phyloP scores from a whole-genome alignment of 1,139 yeast species.

The Debaryomyces sp. region DNA sequence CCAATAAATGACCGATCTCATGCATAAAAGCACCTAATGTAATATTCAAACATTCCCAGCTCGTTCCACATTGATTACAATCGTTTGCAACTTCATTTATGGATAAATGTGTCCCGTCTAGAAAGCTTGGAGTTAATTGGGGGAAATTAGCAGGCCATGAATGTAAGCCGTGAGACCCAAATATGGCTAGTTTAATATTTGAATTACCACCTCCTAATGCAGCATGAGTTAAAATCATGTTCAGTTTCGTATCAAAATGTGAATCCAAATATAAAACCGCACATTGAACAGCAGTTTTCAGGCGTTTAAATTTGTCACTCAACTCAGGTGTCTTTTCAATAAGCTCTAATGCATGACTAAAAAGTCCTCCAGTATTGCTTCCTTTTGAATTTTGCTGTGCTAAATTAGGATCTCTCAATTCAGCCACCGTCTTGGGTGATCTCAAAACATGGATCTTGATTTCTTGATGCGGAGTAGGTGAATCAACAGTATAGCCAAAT shows the following conservation, averaged over 20 bases:
- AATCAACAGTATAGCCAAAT: constrained; percentile 38
- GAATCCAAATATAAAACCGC: constrained; percentile 86
- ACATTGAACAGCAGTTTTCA: constrained; percentile 62
- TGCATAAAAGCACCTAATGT: constrained; percentile 95
- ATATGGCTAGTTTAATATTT: constrained; percentile 75
- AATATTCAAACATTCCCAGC: constrained; percentile 87
- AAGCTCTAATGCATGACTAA: constrained; percentile 77
- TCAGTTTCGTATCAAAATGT: constrained; percentile 67
- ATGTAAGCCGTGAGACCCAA: constrained; percentile 91
- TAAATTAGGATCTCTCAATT: constrained; percentile 73
- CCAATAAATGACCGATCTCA: constrained; percentile 88
- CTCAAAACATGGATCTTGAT: constrained; percentile 77
- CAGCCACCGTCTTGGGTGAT: constrained; percentile 64
- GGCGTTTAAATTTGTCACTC: constrained; percentile 17
- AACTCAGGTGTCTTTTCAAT: constrained; percentile 43
- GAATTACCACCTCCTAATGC: constrained; percentile 90
- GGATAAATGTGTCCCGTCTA: constrained; percentile 68
- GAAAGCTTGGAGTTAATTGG: constrained; percentile 64
- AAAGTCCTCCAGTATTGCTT: constrained; percentile 71
- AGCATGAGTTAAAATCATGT: constrained; percentile 82
- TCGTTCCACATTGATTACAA: constrained; percentile 76
- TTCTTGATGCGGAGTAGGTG: constrained; percentile 55
- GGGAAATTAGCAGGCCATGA: constrained; percentile 87
- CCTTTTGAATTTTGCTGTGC: constrained; percentile 89
- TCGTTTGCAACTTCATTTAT: constrained; percentile 84